Percentiles rank a stretch among this genome's conserved stretches.
Conservation (phyloP, 2,329 filamentous ascomycete species). For the Penicillium concentricum region DNA sequence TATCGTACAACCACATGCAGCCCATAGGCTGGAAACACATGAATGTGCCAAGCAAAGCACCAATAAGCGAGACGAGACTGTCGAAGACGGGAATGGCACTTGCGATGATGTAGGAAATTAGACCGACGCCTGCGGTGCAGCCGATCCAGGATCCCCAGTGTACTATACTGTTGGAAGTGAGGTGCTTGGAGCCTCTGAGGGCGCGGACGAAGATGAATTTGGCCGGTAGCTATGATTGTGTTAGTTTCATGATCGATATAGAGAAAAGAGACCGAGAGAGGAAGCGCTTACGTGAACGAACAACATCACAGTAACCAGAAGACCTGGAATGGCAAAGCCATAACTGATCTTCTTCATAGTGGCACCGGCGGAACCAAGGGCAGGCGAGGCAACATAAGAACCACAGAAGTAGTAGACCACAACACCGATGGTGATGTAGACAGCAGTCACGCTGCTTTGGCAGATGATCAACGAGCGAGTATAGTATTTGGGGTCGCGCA, state of each 20-base stretch:
- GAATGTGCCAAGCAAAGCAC: conserved; percentile 20
- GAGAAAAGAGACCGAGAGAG: background rate
- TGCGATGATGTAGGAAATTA: conserved; percentile 23
- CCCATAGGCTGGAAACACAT: conserved; percentile 34
- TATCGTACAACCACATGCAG: conserved; percentile 45
- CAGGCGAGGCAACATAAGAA: conserved; percentile 45
- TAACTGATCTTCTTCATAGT: conserved; percentile 46
- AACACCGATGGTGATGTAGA: conserved; percentile 35
- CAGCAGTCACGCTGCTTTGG: conserved; percentile 31
- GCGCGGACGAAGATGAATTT: conserved; percentile 23
- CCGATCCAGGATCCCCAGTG: conserved; percentile 22
- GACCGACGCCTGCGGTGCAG: conserved; percentile 14
- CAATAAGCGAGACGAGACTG: conserved; percentile 21
- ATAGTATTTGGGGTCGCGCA: conserved; percentile 34
- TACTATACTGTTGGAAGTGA: conserved; percentile 16
- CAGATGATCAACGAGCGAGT: conserved; percentile 29
- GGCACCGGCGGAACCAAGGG: conserved; percentile 44
- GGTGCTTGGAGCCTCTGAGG: conserved; percentile 16
- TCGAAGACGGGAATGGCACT: conserved; percentile 25
- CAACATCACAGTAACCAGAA: conserved; percentile 25
- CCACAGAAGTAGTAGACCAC: conserved; percentile 49
- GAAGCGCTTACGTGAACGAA: conserved; percentile 19
- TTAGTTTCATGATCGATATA: background rate
- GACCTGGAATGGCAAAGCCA: conserved; percentile 33
- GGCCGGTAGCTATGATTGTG: conserved; percentile 5